Evolutionary conservation across 2,329 filamentous ascomycete genomes (phyloP).

Genomic region (Trichoderma brevicompactum): DNA sequence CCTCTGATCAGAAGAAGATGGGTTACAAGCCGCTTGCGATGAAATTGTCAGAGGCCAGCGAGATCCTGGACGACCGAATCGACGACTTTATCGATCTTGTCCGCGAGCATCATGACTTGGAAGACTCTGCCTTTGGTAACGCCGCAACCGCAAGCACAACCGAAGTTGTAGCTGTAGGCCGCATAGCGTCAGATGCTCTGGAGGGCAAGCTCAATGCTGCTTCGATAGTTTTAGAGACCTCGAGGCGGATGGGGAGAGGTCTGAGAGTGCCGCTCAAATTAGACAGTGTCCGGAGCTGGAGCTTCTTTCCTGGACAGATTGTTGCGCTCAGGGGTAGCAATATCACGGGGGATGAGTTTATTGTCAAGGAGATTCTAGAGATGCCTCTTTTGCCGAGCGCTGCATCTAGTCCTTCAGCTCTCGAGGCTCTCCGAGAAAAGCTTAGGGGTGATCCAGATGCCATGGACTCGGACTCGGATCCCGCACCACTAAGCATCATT

Average conservation of each 20-base stretch:
- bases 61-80: conserved; percentile 93
- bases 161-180: conserved; percentile 86
- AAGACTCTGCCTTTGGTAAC: conserved; percentile 83
- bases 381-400: conserved; percentile 76
- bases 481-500: conserved; percentile 74
- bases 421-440: conserved; percentile 71
- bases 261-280: conserved; percentile 80
- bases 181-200: conserved; percentile 85
- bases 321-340: conserved; percentile 88
- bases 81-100: conserved; percentile 82
- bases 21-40: conserved; percentile 91
- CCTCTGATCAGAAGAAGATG: conserved; percentile 88
- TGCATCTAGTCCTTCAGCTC: conserved; percentile 66
- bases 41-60: conserved; percentile 90
- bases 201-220: conserved; percentile 86
- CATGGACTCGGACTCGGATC: conserved; percentile 57
- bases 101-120: conserved; percentile 73
- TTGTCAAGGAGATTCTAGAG: conserved; percentile 75
- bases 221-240: conserved; percentile 87
- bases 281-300: conserved; percentile 67
- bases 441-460: conserved; percentile 67
- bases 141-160: conserved; percentile 82
- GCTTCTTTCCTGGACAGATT: conserved; percentile 94
- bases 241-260: conserved; percentile 80
- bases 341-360: conserved; percentile 80